Evolutionary conservation across 331 rosid genomes (phyloP).

Genomic region (Quercus phellos): DNA sequence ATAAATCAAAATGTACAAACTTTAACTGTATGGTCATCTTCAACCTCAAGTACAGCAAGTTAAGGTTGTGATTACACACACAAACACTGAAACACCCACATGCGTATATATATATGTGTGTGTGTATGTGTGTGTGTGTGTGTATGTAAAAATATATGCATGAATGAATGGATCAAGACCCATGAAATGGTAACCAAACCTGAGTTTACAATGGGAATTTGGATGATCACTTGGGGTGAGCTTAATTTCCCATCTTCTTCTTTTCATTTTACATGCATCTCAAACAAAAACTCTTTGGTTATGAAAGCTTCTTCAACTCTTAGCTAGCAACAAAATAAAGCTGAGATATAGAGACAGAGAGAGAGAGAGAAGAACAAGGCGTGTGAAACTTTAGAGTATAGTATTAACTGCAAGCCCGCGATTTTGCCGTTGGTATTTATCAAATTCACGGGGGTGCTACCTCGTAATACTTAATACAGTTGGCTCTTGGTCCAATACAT

Average conservation of each 20-base stretch:
- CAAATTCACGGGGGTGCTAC: constrained; percentile 46
- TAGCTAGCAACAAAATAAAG: neutral
- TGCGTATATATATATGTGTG: neutral
- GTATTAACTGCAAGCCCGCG: constrained; percentile 42
- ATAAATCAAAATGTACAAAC: no score
- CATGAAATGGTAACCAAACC: constrained; percentile 21
- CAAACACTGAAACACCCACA: neutral
- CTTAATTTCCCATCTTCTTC: neutral
- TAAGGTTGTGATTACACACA: neutral
- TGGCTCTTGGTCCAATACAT: neutral
- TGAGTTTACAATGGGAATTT: constrained; percentile 10
- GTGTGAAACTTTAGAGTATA: constrained; percentile 15
- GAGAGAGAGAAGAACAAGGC: constrained; percentile 1
- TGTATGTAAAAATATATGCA: neutral
- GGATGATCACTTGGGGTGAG: constrained; percentile 11
- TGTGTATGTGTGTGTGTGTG: fast-evolving
- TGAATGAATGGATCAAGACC: neutral
- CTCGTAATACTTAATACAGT: neutral
- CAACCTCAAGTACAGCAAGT: neutral
- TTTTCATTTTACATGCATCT: constrained; percentile 17
- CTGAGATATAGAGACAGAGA: constrained; percentile 7
- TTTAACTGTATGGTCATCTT: no score
- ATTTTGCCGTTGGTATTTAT: constrained; percentile 57
- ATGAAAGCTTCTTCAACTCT: neutral
- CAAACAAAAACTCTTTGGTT: neutral